Evolutionary conservation across 2,329 filamentous ascomycete genomes (phyloP), one percentile per base, ranked within the genome.

Genomic region (Taxawa tesnikishii): DNA sequence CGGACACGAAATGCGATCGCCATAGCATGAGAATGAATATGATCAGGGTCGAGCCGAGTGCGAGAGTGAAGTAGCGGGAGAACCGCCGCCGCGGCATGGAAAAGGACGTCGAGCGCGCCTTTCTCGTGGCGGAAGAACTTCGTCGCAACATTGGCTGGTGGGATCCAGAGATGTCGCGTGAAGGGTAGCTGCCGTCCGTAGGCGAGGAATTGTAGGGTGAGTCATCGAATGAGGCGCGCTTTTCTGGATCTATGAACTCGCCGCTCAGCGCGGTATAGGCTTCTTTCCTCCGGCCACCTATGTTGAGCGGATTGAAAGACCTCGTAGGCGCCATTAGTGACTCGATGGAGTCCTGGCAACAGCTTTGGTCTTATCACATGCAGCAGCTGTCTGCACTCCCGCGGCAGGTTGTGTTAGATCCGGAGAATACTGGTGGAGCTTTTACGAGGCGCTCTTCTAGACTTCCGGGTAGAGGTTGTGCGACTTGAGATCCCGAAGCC

Each of bases 21-120:
- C 83, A 79, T 21, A 94, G 65, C 34, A 70, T 75, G 35, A 83
- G 58, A 35, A 94, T 79, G 58, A 94, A 83, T 26, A 93, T 50
- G 4, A 90, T 43, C 10, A 94, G 68, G 1, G 73, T 70, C 3
- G 70, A 66, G 28, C 82, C 70, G 32, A 93, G 62, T 3, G 68
- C 71, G 29, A 87, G 62, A 41, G 83, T 84, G 34, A 94, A 72
- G 52, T 80, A 92, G 45, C 84, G 70, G 34, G 83, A 75, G 37
- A 90, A 72, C 69, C 79, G 48, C 77, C 75, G 5, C 15, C 51
- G 46, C 3, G 52, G 52, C 2, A 53, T 37, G 28, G 52, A 47
- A 38, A 54, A 55, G 24, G 52, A 51, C 38, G 44, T 46, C 11
- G 49, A 15, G 18, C 15, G 15, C 28, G 13, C 28, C 23, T 31